Base-by-base conservation (phyloP, 345 rosid genomes). In the Trapa bicornis region DNA sequence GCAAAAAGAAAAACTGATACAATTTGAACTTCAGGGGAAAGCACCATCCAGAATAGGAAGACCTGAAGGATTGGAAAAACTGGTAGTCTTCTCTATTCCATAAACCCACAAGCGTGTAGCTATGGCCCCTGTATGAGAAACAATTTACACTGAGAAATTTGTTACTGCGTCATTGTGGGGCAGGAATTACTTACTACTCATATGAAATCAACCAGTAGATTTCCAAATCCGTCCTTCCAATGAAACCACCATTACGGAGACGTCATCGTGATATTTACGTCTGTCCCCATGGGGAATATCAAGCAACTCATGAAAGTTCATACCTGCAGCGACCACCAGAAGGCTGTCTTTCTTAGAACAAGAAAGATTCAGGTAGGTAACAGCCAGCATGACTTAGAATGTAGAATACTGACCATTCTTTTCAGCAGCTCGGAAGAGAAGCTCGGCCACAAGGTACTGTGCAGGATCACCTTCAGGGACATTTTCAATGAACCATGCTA, bases 401-500 rank as follows among this genome's bases (percentile, higher is more conserved):
- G 32, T 43, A 54, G 64, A 56, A 11, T 6, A 76, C 81, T 73
- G 65, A 89, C 98, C 98, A 68, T 89, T 92, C 87, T 89, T 92
- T 80, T 86, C 88, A 68, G 98, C 98, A 63, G 96, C 98, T 39
- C 98, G 96, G 75, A 88, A 84, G 37, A 92, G 85, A 70, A 92
- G 91, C 84, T 89, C 96, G 2, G 96, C 88, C 72, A 92, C 80
- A 69, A 92, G 96, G 79, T 89, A 86, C 72, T 92, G 96, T 43
- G 98, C 96, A 73, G 98, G 98, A 79, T 92, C 98, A 0, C 98
- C 98, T 78, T 84, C 96, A 48, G 98, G 98, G 57, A 85, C 96
- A 75, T 89, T 92, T 78, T 92, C 98, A 67, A 92, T 87, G 82
- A 92, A 92, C 98, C 98, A 92, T 16, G 87, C 87, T 68, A 92